Base-by-base conservation (phyloP, 306 rosid species). In the Macrotyloma uniflorum region DNA sequence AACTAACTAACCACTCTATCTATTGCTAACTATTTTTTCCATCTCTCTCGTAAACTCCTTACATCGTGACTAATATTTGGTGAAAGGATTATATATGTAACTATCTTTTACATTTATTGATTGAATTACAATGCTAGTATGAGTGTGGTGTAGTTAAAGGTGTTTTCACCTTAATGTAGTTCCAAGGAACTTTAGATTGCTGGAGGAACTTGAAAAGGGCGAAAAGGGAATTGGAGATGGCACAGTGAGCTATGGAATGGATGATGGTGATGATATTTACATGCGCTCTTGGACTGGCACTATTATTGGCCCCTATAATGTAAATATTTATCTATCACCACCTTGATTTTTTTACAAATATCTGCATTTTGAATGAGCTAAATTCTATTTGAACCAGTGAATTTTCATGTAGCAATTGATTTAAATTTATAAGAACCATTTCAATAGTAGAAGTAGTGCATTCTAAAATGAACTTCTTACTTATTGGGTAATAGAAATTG, bases 181-280 rank as follows among this genome's bases (percentile, higher is more conserved):
- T 68, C 99, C 99, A 11, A 83, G 99, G 83, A 96, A 96, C 90
- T 96, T 96, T 89, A 91, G 99, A 90, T 87, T 96, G 96, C 86
- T 96, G 86, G 99, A 96, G 89, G 99, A 96, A 66, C 98, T 96
- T 67, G 99, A 96, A 83, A 90, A 98, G 1, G 99, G 99, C 67
- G 97, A 92, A 78, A 92, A 92, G 40, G 97, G 97, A 10, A 92
- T 92, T 35, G 97, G 97, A 45, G 97, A 92, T 85, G 97, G 96
- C 79, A 89, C 96, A 43, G 97, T 92, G 43, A 92, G 97, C 89
- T 92, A 92, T 80, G 99, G 99, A 64, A 96, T 96, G 99, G 99
- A 96, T 20, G 99, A 96, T 5, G 98, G 99, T 54, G 99, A 96
- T 79, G 99, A 96, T 82, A 93, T 96, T 82, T 93, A 88, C 90